Conservation (phyloP, 306 rosid genomes). For the Ochetophila trinervis region DNA sequence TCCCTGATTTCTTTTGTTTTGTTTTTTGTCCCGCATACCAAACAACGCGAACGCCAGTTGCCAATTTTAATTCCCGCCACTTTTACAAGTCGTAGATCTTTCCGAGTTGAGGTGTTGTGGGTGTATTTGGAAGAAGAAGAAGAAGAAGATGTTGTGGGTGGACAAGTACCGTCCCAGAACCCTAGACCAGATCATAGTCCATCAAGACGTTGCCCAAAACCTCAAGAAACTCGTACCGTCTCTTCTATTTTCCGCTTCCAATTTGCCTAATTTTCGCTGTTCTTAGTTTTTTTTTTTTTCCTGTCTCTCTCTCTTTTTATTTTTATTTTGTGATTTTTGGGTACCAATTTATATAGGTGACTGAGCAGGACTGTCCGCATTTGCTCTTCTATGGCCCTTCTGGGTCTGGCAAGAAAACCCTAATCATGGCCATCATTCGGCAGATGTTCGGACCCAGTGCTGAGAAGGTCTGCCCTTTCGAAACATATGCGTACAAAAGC, state of each 20-base stretch:
- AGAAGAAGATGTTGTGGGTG: constrained; percentile 77
- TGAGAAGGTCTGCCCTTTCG: constrained; percentile 53
- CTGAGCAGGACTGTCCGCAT: constrained; percentile 95
- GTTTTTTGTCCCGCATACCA: too few species aligned
- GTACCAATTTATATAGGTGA: constrained; percentile 39
- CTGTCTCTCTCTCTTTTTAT: too few species aligned
- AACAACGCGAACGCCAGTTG: too few species aligned
- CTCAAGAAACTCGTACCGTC: constrained; percentile 73
- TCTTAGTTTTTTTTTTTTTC: not conserved
- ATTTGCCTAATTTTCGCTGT: not conserved
- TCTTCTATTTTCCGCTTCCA: not conserved
- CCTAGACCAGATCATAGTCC: constrained; percentile 73
- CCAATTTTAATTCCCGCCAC: too few species aligned
- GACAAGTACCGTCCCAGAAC: constrained; percentile 93
- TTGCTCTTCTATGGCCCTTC: constrained; percentile 91
- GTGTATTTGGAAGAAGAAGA: too few species aligned
- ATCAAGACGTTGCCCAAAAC: constrained; percentile 65
- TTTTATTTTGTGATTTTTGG: not conserved
- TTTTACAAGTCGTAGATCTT: too few species aligned
- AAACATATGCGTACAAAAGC: not conserved
- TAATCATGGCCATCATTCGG: constrained; percentile 82
- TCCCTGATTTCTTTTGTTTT: too few species aligned
- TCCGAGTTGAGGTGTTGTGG: too few species aligned
- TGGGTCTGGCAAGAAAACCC: constrained; percentile 98
- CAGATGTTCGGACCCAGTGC: constrained; percentile 90